These are phyloP conservation scores for Cryptococcus sp. DNA, from an alignment of 1,284 basidiomycete species.

Conservation along the genomic window DNA sequence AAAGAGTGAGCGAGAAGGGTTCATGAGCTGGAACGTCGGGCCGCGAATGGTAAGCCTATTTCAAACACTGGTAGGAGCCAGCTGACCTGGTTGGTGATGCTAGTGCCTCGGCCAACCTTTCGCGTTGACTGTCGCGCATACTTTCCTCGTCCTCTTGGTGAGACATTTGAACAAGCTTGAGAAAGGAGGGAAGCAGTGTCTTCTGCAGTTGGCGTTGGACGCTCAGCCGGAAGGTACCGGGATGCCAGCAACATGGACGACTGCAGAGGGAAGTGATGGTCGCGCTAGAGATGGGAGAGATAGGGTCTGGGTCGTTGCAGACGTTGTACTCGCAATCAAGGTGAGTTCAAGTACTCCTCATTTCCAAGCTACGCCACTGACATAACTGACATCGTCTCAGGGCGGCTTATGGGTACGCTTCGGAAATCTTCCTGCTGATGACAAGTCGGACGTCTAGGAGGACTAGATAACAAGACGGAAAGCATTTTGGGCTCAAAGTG, in stretches of 20 bases:
- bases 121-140: conserved; percentile 32
- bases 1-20: conserved; percentile 28
- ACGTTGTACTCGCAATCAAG: conserved; percentile 42
- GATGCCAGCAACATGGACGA: conserved; percentile 33
- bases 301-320: conserved; percentile 35
- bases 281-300: conserved; percentile 33
- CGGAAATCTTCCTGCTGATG: background rate
- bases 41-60: conserved; percentile 38
- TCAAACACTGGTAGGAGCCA: background rate
- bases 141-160: conserved; percentile 32
- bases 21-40: conserved; percentile 40
- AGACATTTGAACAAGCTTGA: conserved; percentile 16
- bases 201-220: conserved; percentile 23
- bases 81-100: background rate
- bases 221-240: conserved; percentile 21
- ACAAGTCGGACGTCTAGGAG: background rate
- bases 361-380: conserved; percentile 4
- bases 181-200: background rate
- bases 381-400: conserved; percentile 6
- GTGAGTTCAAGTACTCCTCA: conserved; percentile 22
- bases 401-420: conserved; percentile 26
- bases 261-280: conserved; percentile 23
- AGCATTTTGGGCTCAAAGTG: too few relatives aligned
- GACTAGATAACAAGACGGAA: too few relatives aligned
- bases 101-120: conserved; percentile 45